These are phyloP conservation scores for Boletus vinaceobasis DNA, from an alignment of 768 basidiomycete genomes.

Conservation along the genomic window DNA sequence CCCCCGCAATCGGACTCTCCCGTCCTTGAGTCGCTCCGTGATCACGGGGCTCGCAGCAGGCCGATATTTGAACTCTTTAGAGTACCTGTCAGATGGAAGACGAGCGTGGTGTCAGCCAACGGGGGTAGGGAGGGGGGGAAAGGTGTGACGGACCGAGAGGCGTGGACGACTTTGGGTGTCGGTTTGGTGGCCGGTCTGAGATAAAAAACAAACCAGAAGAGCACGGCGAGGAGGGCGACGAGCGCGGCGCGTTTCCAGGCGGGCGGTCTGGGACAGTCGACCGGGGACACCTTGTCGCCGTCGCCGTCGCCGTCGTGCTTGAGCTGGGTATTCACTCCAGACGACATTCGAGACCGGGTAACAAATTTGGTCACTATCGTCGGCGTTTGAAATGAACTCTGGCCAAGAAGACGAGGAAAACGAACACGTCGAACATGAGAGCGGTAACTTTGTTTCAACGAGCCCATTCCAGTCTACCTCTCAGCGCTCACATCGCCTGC, in stretches of 20 bases:
- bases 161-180: conserved; percentile 53
- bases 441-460: background rate
- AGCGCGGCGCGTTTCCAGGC: conserved; percentile 47
- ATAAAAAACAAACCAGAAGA: conserved; percentile 45
- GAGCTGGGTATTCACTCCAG: background rate
- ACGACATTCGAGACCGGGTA: background rate
- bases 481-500: conserved; percentile 1
- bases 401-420: conserved; percentile 1
- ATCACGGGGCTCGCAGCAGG: conserved; percentile 84
- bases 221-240: conserved; percentile 36
- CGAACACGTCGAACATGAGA: conserved; percentile 1
- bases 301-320: conserved; percentile 14
- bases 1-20: conserved; percentile 65
- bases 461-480: background rate
- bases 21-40: conserved; percentile 72
- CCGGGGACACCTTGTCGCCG: background rate
- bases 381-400: conserved; percentile 24
- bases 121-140: too few relatives aligned
- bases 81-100: conserved; percentile 57
- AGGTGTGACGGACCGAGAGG: conserved; percentile 49
- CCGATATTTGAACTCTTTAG: conserved; percentile 74
- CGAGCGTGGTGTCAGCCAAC: background rate
- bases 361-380: background rate
- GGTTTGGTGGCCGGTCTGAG: conserved; percentile 23
- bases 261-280: conserved; percentile 37